These are phyloP conservation scores for Capsella bursapastoris DNA, from an alignment of 345 rosid species.

Conservation along the genomic window DNA sequence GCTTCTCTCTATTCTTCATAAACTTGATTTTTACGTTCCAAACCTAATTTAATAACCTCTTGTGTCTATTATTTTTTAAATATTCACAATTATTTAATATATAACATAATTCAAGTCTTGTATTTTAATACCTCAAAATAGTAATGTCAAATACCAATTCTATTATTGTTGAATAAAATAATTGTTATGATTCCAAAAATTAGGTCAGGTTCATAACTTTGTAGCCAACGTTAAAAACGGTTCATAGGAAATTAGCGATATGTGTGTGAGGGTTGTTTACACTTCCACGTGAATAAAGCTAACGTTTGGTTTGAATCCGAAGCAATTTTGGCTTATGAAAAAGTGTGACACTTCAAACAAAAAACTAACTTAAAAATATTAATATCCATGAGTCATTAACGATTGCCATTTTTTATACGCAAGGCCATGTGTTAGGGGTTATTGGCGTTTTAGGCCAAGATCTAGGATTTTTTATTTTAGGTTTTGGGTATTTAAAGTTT, in stretches of 20 bases:
- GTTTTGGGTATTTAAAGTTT: no score
- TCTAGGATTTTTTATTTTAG: no score
- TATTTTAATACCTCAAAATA: background rate
- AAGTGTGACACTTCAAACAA: no score
- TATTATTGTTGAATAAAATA: background rate
- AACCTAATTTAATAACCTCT: background rate
- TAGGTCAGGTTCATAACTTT: background rate
- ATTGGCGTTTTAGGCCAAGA: background rate
- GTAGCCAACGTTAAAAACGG: background rate
- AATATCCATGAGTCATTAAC: no score
- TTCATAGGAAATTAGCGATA: background rate
- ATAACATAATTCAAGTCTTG: background rate
- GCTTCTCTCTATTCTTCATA: constrained; percentile 56
- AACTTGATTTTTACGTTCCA: constrained; percentile 37
- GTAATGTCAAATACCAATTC: background rate
- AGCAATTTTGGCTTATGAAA: constrained; percentile 5
- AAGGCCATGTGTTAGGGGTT: constrained; percentile 2
- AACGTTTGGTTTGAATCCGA: constrained; percentile 6
- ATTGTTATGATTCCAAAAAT: background rate
- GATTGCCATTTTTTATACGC: background rate
- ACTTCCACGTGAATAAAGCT: constrained; percentile 11
- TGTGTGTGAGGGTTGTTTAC: background rate
- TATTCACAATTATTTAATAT: no score
- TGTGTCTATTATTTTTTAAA: no score
- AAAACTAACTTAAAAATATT: background rate